These are phyloP conservation scores for Nepenthes mirabilis DNA, from an alignment of 148 eudicot species.

Conservation along the genomic window DNA sequence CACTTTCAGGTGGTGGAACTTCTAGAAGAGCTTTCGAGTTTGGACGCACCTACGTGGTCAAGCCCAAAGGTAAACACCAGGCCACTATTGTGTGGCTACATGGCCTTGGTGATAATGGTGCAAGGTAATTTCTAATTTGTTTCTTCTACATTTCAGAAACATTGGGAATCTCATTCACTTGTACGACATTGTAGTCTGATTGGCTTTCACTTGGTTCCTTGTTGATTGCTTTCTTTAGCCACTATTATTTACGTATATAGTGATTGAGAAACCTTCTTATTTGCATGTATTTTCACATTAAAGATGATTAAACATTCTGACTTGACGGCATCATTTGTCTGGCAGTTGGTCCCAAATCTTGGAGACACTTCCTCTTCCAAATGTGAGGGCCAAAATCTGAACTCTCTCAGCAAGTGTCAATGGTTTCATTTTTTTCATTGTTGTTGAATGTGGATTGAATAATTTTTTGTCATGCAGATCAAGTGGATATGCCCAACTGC, in stretches of 20 bases:
- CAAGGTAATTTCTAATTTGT: slow-evolving; percentile 40
- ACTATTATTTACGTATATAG: neutral
- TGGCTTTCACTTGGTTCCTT: neutral
- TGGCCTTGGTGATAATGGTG: slow-evolving; percentile 94
- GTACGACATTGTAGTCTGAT: neutral
- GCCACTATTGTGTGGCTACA: slow-evolving; percentile 94
- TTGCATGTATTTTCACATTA: neutral
- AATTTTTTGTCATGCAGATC: slow-evolving; percentile 39
- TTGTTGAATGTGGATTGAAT: slow-evolving; percentile 4
- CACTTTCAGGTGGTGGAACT: slow-evolving; percentile 39
- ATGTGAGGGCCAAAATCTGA: slow-evolving; percentile 47
- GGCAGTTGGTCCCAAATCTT: slow-evolving; percentile 89
- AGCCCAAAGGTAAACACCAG: slow-evolving; percentile 91
- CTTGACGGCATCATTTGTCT: slow-evolving; percentile 6
- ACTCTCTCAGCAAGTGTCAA: neutral
- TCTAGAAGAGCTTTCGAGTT: slow-evolving; percentile 65
- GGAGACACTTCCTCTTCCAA: slow-evolving; percentile 92
- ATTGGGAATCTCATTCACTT: neutral
- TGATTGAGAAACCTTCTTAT: neutral
- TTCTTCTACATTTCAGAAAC: neutral
- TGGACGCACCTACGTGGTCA: slow-evolving; percentile 78
- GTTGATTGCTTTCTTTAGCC: neutral
- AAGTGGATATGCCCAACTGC: slow-evolving; percentile 98
- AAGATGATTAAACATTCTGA: neutral
- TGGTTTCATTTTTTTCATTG: slow-evolving; percentile 1